Evolutionary conservation across 164 flowering plant species (phyloP), one percentile per base, ranked within the genome.

Genomic region (Aristolochia fimbriata): DNA sequence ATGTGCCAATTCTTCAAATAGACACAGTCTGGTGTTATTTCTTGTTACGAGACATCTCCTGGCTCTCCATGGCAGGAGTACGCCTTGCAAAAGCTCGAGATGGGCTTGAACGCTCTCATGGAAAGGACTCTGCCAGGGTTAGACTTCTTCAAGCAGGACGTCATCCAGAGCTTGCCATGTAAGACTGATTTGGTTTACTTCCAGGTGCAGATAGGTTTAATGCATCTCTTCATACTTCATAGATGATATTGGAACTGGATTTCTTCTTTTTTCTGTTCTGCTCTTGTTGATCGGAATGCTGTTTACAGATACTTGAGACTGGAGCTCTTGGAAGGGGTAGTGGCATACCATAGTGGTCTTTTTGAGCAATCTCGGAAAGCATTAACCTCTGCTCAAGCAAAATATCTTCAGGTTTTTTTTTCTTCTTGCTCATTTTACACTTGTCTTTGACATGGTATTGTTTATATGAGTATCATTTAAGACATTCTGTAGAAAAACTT

Each of bases 1-100:
- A 93, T 75, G 85, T 83, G 20, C 74, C 97, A 37, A 82, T 89
- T 64, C 83, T 93, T 47, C 97, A 87, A 82, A 81, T 93, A 66
- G 98, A 93, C 74, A 89, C 76, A 67, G 98, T 89, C 9, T 93
- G 98, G 98, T 93, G 97, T 69, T 93, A 87, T 71, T 93, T 93
- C 69, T 77, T 93, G 98, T 90, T 89, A 8, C 80, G 76, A 50
- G 97, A 89, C 69, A 84, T 93, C 66, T 81, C 77, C 51, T 81
- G 83, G 80, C 87, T 93, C 56, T 82, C 96, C 41, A 79, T 74
- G 71, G 98, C 97, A 1, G 97, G 96, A 33, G 55, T 76, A 41
- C 88, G 94, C 51, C 91, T 93, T 49, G 77, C 71, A 27, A 83
- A 81, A 72, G 97, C 98, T 55, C 80, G 97, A 71, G 66, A 81